Evolutionary conservation across 2,329 filamentous ascomycete genomes (phyloP).

Genomic region (Cladosporium sp.): DNA sequence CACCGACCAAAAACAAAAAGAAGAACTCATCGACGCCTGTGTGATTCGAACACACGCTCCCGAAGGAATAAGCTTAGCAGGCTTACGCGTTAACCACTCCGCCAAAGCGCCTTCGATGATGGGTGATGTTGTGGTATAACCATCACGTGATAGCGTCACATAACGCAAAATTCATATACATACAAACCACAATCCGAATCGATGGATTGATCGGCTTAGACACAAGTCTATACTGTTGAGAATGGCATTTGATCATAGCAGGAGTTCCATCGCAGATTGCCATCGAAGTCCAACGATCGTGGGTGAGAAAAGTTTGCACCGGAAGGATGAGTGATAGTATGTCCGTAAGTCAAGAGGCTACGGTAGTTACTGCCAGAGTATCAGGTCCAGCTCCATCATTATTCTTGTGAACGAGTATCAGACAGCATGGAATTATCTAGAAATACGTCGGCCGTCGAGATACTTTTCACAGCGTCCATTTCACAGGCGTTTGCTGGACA

Average conservation of each 20-base stretch:
- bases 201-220: background rate
- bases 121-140: background rate
- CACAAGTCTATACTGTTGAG: background rate
- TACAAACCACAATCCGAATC: background rate
- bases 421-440: background rate
- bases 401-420: background rate
- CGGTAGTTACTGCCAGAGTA: background rate
- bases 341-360: too few relatives aligned
- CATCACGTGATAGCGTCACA: background rate
- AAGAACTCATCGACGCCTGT: constrained; percentile 35
- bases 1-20: background rate
- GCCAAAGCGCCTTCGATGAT: constrained; percentile 7
- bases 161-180: background rate
- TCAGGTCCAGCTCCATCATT: background rate
- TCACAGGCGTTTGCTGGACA: background rate
- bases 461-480: background rate
- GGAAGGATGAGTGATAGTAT: background rate
- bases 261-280: background rate
- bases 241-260: background rate
- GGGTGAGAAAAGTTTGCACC: background rate
- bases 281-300: background rate
- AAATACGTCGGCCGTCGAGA: background rate
- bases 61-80: constrained; percentile 8
- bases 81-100: constrained; percentile 5
- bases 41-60: constrained; percentile 46